Evolutionary conservation across 202 grass and related monocot genomes (phyloP).

Genomic region (Cymbopogon flexuosus): DNA sequence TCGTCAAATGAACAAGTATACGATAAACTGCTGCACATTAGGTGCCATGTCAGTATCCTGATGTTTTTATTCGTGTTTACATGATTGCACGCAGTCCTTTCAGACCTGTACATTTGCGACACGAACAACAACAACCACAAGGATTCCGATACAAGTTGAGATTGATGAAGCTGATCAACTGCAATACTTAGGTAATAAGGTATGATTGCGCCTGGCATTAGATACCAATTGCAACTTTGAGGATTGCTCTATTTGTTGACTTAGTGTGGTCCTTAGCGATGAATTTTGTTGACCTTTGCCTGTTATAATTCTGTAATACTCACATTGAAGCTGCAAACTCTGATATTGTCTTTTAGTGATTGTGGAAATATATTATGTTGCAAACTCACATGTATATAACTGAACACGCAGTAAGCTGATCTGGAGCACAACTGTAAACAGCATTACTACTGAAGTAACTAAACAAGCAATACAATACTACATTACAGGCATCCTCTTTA

Average conservation of each 20-base stretch:
- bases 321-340: not conserved
- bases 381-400: not conserved
- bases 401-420: not conserved
- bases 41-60: not conserved
- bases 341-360: not conserved
- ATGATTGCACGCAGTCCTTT: not conserved
- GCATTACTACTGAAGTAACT: slow-evolving; percentile 27
- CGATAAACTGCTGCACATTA: not conserved
- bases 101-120: not conserved
- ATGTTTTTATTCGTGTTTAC: not conserved
- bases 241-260: not conserved
- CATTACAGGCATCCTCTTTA: slow-evolving; percentile 29
- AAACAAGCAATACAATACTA: slow-evolving; percentile 45
- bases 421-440: not conserved
- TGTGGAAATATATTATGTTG: not conserved
- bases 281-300: not conserved
- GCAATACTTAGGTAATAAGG: not conserved
- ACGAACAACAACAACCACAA: not conserved
- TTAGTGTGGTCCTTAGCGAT: not conserved
- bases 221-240: not conserved
- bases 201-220: slow-evolving; percentile 1
- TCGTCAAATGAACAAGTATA: not conserved
- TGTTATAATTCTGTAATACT: not conserved
- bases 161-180: slow-evolving; percentile 12
- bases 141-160: not conserved